Evolutionary conservation across 2,329 filamentous ascomycete species (phyloP), one percentile per base, ranked within the genome.

Genomic region (Sarocladium oryzae): DNA sequence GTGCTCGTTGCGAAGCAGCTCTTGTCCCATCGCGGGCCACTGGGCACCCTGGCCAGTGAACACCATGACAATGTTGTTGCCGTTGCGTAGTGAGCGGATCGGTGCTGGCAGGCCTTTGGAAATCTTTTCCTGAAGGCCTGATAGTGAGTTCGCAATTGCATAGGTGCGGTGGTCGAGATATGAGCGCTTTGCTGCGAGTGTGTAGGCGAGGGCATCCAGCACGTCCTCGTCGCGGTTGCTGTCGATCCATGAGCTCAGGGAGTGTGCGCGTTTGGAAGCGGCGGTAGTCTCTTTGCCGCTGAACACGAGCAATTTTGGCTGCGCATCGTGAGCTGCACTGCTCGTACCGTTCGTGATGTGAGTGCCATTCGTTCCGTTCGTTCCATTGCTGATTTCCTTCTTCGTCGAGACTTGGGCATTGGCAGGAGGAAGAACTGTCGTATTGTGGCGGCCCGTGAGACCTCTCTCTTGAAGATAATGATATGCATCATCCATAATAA

Each of bases 291-390:
- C 62, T 59, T 11, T 61, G 57, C 8, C 53, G 36, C 13, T 53
- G 51, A 4, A 64, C 53, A 1, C 59, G 59, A 24, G 54, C 40
- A 51, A 64, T 61, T 53, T 64, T 64, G 51, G 61, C 63, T 6
- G 62, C 58, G 50, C 69, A 56, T 16, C 66, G 62, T 55, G 69
- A 76, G 43, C 69, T 58, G 9, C 32, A 20, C 18, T 18, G 23
- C 13, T 16, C 43, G 26, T 18, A 28, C 36, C 36, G 23, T 26
- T 23, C 9, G 13, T 28, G 15, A 18, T 28, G 37, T 28, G 33
- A 35, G 11, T 26, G 32, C 26, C 11, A 6, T 24, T 15, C 13
- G 45, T 50, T 3, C 30, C 15, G 11, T 18, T 45, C 49, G 16
- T 41, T 7, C 28, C 28, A 30, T 30, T 30, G 28, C 28, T 30